Evolutionary conservation across 192 early-diverging fungal genomes (phyloP).

Genomic region (Rhizoclosmatium sp.): DNA sequence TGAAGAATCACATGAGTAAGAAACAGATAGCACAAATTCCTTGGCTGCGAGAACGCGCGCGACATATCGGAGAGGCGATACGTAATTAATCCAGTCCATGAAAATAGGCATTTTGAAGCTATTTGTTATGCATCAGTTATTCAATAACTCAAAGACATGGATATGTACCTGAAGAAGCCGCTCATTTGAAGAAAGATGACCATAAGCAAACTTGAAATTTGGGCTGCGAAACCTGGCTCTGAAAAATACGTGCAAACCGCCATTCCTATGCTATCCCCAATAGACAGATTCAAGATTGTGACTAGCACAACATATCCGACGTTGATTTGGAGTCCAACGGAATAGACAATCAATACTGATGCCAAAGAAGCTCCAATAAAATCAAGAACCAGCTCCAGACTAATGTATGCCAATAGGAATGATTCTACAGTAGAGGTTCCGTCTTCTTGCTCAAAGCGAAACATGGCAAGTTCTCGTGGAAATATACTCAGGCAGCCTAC

Average conservation of each 20-base stretch:
- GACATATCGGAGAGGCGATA: too few species aligned
- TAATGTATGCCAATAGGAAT: constrained; percentile 44
- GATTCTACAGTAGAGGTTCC: constrained; percentile 41
- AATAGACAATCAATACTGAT: constrained; percentile 23
- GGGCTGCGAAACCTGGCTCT: constrained; percentile 49
- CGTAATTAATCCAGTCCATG: too few species aligned
- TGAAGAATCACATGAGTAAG: too few species aligned
- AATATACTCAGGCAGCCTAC: constrained; percentile 49
- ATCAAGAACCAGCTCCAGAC: constrained; percentile 39
- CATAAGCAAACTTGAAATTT: background rate
- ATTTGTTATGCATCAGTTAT: too few species aligned
- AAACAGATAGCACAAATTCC: too few species aligned
- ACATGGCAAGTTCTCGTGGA: constrained; percentile 42
- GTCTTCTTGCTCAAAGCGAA: constrained; percentile 46
- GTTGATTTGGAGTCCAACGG: background rate
- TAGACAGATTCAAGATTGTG: constrained; percentile 26
- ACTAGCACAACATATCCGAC: constrained; percentile 11
- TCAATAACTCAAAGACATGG: too few species aligned
- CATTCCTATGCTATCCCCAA: constrained; percentile 56
- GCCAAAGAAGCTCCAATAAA: constrained; percentile 31
- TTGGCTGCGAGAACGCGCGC: too few species aligned
- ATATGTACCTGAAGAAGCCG: too few species aligned
- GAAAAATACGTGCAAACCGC: constrained; percentile 49
- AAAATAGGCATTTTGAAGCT: too few species aligned
- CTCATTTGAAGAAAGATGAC: too few species aligned